Evolutionary conservation across 73 alveolate genomes (phyloP).

Genomic region (Tetrahymena borealis): DNA sequence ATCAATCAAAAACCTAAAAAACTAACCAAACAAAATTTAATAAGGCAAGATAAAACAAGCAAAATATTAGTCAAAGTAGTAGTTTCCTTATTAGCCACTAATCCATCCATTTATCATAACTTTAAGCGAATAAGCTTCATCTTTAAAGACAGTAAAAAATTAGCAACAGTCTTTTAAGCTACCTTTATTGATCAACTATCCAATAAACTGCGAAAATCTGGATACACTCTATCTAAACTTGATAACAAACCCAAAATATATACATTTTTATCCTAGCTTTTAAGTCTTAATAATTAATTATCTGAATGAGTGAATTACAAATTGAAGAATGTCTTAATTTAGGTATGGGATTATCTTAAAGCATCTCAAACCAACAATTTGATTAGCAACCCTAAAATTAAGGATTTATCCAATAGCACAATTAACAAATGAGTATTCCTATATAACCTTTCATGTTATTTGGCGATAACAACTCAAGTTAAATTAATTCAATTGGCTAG

Average conservation of each 20-base stretch:
- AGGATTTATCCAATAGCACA: background rate
- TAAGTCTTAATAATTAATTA: background rate
- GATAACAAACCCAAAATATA: background rate
- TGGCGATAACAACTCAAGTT: background rate
- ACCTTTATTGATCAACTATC: too few species aligned
- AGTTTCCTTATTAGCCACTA: too few species aligned
- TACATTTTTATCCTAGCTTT: background rate
- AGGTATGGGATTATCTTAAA: background rate
- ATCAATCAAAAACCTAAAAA: background rate
- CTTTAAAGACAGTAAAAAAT: too few species aligned
- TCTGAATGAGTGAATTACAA: background rate
- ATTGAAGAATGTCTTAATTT: background rate
- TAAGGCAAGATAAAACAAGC: background rate
- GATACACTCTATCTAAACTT: too few species aligned
- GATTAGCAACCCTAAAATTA: background rate
- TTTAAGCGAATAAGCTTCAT: too few species aligned
- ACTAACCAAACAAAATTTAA: too few species aligned
- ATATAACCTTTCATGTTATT: background rate
- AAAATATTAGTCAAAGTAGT: too few species aligned
- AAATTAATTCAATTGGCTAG: background rate
- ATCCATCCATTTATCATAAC: too few species aligned
- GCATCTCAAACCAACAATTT: background rate
- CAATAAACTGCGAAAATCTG: too few species aligned
- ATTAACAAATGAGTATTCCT: background rate
- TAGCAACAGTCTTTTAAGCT: too few species aligned